Conservation (phyloP, 148 eudicot genomes). For the Selenicereus undatus region DNA sequence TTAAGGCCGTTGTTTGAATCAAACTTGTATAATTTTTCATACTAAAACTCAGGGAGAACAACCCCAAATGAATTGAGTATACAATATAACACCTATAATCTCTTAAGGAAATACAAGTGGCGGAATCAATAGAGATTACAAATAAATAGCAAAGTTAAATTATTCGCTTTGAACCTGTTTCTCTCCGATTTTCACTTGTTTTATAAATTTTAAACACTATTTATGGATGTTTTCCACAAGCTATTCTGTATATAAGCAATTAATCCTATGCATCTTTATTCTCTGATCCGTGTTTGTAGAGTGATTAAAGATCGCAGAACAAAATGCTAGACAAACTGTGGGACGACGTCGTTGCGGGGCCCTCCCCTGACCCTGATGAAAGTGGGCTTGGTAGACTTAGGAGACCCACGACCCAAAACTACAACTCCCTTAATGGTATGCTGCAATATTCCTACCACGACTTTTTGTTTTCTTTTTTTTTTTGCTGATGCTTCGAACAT, state of each 20-base stretch:
- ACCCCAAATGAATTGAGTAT: too few species aligned
- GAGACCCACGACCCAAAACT: slow-evolving; percentile 29
- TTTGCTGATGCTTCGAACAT: too few species aligned
- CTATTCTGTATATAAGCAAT: slow-evolving; percentile 20
- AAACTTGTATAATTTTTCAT: too few species aligned
- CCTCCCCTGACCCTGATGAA: slow-evolving; percentile 41
- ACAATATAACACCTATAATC: too few species aligned
- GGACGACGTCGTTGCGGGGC: slow-evolving; percentile 76
- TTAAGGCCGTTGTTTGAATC: too few species aligned
- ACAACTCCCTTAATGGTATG: not conserved
- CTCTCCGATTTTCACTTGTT: not conserved
- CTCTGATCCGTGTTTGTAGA: not conserved
- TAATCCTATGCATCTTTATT: not conserved
- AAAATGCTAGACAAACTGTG: slow-evolving; percentile 53
- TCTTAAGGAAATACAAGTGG: not conserved
- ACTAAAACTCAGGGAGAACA: too few species aligned
- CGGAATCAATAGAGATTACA: not conserved
- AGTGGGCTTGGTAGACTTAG: slow-evolving; percentile 56
- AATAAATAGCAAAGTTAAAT: not conserved
- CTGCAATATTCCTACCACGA: not conserved
- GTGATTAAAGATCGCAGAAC: not conserved
- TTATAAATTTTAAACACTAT: not conserved
- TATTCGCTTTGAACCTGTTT: too few species aligned
- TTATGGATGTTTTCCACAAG: slow-evolving; percentile 18
- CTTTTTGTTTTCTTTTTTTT: not conserved